Conservation (phyloP, 371 early-diverging fungal species). For the Mortierella polycephala region DNA sequence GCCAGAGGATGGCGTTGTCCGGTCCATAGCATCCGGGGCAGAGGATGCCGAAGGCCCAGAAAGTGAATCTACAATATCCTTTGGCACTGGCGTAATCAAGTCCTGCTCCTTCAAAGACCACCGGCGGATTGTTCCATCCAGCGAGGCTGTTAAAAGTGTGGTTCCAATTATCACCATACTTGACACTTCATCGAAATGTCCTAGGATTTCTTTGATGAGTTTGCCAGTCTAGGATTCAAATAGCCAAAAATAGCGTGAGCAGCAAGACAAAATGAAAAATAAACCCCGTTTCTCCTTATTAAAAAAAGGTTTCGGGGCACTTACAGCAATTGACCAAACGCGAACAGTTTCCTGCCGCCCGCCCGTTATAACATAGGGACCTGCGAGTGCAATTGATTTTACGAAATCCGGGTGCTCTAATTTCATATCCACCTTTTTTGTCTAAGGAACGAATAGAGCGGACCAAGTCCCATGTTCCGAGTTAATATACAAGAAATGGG, state of each 20-base stretch:
- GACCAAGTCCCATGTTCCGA: too few species aligned
- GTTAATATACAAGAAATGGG: too few species aligned
- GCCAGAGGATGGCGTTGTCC: background rate
- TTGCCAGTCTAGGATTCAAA: constrained; percentile 70
- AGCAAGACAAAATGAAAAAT: background rate
- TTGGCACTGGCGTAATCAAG: constrained; percentile 4
- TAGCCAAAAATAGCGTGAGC: background rate
- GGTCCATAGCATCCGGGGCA: background rate
- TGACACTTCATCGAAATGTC: constrained; percentile 87
- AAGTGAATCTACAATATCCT: constrained; percentile 54
- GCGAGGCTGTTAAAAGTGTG: constrained; percentile 75
- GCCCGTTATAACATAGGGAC: constrained; percentile 79
- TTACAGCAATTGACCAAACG: constrained; percentile 85
- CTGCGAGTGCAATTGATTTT: constrained; percentile 70
- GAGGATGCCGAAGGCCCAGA: background rate
- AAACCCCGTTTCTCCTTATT: background rate
- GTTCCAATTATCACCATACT: constrained; percentile 63
- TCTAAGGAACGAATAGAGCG: constrained; percentile 44
- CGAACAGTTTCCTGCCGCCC: constrained; percentile 84
- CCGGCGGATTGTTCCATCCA: constrained; percentile 81
- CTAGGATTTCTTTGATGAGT: constrained; percentile 70
- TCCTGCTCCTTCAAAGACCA: constrained; percentile 70
- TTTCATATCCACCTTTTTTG: constrained; percentile 69
- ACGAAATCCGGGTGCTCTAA: constrained; percentile 86
- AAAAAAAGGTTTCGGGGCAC: constrained; percentile 11